Percentiles rank a stretch among this genome's conserved stretches.
Evolutionary conservation across 768 basidiomycete species (phyloP).

Genomic region (Coprinopsis sp.): DNA sequence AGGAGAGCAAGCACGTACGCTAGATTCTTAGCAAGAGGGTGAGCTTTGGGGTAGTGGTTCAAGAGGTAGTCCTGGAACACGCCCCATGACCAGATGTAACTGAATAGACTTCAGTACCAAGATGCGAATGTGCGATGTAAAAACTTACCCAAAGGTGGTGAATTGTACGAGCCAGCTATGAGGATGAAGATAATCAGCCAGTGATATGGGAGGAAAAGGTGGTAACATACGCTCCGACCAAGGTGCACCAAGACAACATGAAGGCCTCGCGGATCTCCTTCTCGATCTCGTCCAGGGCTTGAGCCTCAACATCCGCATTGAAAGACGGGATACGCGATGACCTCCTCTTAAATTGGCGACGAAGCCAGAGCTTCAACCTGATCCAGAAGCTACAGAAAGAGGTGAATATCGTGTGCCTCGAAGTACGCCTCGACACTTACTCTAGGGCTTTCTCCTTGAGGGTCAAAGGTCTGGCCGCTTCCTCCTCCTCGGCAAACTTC

Average conservation of each 20-base stretch:
- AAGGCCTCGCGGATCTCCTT: background rate
- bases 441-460: background rate
- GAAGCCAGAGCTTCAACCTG: background rate
- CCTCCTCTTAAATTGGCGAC: background rate
- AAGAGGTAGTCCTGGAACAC: constrained; percentile 12
- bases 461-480: background rate
- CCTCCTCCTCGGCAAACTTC: constrained; percentile 3
- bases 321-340: constrained; percentile 7
- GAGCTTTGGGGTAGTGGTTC: constrained; percentile 5
- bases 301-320: constrained; percentile 3
- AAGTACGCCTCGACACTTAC: background rate
- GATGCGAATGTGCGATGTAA: background rate
- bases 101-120: background rate
- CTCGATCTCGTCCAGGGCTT: constrained; percentile 7
- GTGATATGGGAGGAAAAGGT: background rate
- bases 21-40: background rate
- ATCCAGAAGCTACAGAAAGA: background rate
- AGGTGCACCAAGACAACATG: constrained; percentile 7
- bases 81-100: constrained; percentile 8
- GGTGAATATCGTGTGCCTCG: too few relatives aligned
- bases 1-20: background rate
- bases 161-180: constrained; percentile 9
- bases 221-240: constrained; percentile 6
- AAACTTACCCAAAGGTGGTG: constrained; percentile 7
- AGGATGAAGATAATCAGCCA: background rate